These are phyloP conservation scores for Yamadazyma epiphylla DNA, from an alignment of 1,139 yeast species.

Conservation along the genomic window DNA sequence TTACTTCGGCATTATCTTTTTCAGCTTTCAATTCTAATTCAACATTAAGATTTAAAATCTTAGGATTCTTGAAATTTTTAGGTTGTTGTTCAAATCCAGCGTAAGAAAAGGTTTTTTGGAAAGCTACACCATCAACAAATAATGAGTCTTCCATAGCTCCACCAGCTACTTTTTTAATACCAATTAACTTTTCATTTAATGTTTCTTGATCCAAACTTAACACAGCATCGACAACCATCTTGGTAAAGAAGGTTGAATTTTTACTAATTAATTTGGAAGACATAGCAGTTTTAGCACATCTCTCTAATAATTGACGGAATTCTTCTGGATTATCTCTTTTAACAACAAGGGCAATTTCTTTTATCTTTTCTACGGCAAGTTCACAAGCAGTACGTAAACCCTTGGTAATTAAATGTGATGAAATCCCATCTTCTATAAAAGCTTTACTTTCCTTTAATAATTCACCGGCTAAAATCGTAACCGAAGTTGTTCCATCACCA, in stretches of 20 bases:
- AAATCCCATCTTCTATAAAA: constrained; percentile 93
- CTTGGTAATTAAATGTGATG: constrained; percentile 82
- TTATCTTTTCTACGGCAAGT: constrained; percentile 69
- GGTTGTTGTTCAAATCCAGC: constrained; percentile 99
- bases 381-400: constrained; percentile 84
- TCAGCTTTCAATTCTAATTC: constrained; percentile 97
- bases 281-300: constrained; percentile 98
- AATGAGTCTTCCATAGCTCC: constrained; percentile 94
- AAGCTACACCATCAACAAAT: constrained; percentile 92
- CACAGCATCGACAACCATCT: constrained; percentile 96
- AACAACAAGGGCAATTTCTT: constrained; percentile 71
- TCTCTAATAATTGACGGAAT: constrained; percentile 73
- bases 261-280: constrained; percentile 87
- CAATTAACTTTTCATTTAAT: constrained; percentile 85
- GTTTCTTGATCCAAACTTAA: constrained; percentile 79
- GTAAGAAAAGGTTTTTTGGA: constrained; percentile 92
- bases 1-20: constrained; percentile 98
- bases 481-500: constrained; percentile 98
- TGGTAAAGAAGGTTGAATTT: constrained; percentile 84
- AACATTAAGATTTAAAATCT: constrained; percentile 79
- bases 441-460: constrained; percentile 83
- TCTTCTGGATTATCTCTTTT: constrained; percentile 44
- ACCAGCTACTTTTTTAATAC: constrained; percentile 92
- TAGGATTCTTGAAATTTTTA: constrained; percentile 73
- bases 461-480: constrained; percentile 92